Evolutionary conservation across 208 protist genomes (phyloP), one percentile per base, ranked within the genome.

Genomic region (Plasmodiophora brassicae): DNA sequence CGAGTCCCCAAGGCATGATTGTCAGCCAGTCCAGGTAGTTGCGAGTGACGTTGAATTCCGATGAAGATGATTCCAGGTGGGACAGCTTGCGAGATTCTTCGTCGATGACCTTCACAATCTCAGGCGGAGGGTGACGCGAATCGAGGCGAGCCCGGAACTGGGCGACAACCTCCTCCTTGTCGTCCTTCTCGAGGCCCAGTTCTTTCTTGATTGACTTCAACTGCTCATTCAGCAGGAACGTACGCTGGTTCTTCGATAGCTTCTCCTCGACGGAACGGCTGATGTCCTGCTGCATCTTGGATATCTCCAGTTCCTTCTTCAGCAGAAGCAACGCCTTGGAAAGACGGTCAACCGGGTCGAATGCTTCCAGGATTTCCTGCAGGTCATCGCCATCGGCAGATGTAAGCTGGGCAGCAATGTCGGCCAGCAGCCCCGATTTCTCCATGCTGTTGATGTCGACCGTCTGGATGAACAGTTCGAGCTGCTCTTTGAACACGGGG

Each of bases 11-110:
- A 1, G 95, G 95, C 14, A 97, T 88, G 0, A 5, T 88, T 0
- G 94, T 95, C 0, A 97, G 71, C 95, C 94, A 96, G 71, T 97
- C 93, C 22, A 96, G 90, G 87, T 97, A 96, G 85, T 94, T 95
- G 39, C 95, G 87, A 22, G 92, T 92, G 0, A 95, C 86, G 86
- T 90, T 93, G 71, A 93, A 96, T 60, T 96, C 95, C 0, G 86
- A 90, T 0, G 93, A 93, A 0, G 88, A 10, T 0, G 57, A 14
- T 45, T 96, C 95, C 0, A 93, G 87, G 8, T 85, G 54, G 0
- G 38, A n/a, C 0, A 96, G 88, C 83, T 94, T 94, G 22, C 88
- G 87, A 0, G 91, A 71, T 85, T 93, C 50, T 71, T 92, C 89
- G 5, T 92, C 86, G 71, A 93, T 91, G 10, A 91, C 87, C 46